A percentile compares a stretch with the other conserved stretches of the same genome.
These are phyloP conservation scores for Cadophora malorum DNA, from an alignment of 2,329 filamentous ascomycete species.

Conservation along the genomic window DNA sequence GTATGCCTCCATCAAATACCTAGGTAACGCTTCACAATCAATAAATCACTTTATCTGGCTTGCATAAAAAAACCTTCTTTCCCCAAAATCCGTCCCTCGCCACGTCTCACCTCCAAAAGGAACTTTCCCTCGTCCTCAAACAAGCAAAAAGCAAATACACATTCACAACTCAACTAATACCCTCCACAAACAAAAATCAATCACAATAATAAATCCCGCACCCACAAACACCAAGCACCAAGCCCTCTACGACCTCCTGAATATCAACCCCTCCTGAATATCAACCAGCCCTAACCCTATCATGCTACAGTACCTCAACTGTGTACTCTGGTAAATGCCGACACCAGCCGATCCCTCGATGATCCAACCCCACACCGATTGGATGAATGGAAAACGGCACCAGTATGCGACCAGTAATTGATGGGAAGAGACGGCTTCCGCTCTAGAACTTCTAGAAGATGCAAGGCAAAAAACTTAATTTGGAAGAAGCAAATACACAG, in stretches of 20 bases:
- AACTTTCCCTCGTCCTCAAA: no score
- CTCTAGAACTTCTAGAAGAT: conserved; percentile 8
- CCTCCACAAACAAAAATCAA: no score
- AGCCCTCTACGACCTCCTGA: neutral
- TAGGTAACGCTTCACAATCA: no score
- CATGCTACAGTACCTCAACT: no score
- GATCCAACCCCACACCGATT: neutral
- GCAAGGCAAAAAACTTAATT: neutral
- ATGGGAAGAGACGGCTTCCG: neutral
- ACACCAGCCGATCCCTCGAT: neutral
- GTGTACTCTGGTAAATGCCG: neutral
- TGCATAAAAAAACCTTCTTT: no score
- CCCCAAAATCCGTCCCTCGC: no score
- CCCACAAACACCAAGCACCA: neutral
- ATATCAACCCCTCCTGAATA: neutral
- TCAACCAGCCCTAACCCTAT: neutral
- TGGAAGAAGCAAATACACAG: neutral
- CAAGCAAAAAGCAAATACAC: neutral
- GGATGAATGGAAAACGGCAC: neutral
- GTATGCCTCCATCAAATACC: no score
- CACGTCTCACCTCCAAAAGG: no score
- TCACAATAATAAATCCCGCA: neutral
- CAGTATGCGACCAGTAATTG: neutral
- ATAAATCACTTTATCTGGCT: no score
- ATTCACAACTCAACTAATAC: neutral